phyloP scores from a whole-genome alignment of 1,284 basidiomycete genomes.

The Trichosporon sp. region DNA sequence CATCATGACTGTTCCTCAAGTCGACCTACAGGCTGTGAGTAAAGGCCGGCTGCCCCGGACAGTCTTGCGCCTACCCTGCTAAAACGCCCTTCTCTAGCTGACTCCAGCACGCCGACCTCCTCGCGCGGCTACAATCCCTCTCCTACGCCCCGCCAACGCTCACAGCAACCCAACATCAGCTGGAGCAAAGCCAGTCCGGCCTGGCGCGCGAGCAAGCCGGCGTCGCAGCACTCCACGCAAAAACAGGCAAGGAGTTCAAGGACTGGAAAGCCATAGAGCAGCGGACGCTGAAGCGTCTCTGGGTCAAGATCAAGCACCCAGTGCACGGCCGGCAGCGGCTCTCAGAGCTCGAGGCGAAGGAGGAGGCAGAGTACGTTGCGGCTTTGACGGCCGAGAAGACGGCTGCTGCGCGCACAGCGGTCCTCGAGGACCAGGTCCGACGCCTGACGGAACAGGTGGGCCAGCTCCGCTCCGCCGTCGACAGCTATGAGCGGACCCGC shows the following conservation, averaged over 20 bases:
- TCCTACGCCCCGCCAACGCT: constrained; percentile 24
- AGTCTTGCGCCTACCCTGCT: no score
- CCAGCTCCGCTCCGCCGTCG: constrained; percentile 9
- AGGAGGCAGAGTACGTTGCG: constrained; percentile 25
- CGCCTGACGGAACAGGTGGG: constrained; percentile 7
- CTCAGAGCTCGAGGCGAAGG: constrained; percentile 19
- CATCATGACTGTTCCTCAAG: background rate
- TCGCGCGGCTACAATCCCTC: constrained; percentile 17
- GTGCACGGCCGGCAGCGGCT: constrained; percentile 8
- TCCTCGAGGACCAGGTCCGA: constrained; percentile 16
- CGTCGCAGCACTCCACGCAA: constrained; percentile 12
- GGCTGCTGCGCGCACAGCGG: constrained; percentile 17
- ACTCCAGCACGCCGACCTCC: constrained; percentile 21
- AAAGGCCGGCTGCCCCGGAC: no score
- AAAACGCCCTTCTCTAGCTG: no score
- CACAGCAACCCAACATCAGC: constrained; percentile 16
- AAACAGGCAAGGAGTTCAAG: constrained; percentile 21
- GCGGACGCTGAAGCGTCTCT: constrained; percentile 21
- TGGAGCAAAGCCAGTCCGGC: constrained; percentile 6
- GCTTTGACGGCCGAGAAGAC: constrained; percentile 21
- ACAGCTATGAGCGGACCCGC: constrained; percentile 11
- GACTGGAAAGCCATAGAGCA: constrained; percentile 23
- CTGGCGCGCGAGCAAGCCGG: constrained; percentile 9
- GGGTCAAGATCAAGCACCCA: constrained; percentile 23
- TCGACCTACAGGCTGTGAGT: background rate